Evolutionary conservation across 345 rosid genomes (phyloP), one percentile per base, ranked within the genome.

Genomic region (Hypericum androsaemum): DNA sequence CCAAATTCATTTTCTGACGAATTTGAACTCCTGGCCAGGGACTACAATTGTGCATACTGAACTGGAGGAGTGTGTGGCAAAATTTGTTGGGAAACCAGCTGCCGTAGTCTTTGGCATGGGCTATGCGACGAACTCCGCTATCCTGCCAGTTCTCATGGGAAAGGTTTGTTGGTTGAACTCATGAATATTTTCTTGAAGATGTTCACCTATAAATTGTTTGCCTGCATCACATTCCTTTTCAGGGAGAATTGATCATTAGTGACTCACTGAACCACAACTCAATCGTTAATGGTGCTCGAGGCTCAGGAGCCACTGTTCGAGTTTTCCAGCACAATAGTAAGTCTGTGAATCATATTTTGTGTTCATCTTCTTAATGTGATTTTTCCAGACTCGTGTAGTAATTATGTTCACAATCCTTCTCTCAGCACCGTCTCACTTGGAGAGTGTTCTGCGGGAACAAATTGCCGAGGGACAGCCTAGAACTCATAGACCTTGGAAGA

Each of bases 221-320:
- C 16, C 15, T 44, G 56, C 8, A 44, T 11, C 46, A 11, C 68
- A 11, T 47, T 61, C 17, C 36, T 67, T 16, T 50, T 28, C 71
- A 92, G 96, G 96, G 98, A 69, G 81, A 86, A 39, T 75, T 92
- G 73, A 83, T 88, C 39, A 76, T 92, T 14, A 88, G 98, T 53
- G 98, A 92, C 71, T 88, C 98, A 3, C 69, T 92, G 74, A 92
- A 92, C 80, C 98, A 92, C 64, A 88, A 81, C 66, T 92, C 96
- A 28, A 85, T 88, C 72, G 83, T 92, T 51, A 92, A 74, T 69
- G 98, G 98, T 49, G 98, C 96, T 43, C 83, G 98, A 60, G 98
- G 96, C 47, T 88, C 98, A 8, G 95, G 96, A 64, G 94, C 98
- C 62, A 80, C 89, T n/a, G 63, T 88, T 59, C 77, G 95, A 37